Base-by-base conservation (phyloP, 768 basidiomycete genomes). In the Lactifluus rugatus region DNA sequence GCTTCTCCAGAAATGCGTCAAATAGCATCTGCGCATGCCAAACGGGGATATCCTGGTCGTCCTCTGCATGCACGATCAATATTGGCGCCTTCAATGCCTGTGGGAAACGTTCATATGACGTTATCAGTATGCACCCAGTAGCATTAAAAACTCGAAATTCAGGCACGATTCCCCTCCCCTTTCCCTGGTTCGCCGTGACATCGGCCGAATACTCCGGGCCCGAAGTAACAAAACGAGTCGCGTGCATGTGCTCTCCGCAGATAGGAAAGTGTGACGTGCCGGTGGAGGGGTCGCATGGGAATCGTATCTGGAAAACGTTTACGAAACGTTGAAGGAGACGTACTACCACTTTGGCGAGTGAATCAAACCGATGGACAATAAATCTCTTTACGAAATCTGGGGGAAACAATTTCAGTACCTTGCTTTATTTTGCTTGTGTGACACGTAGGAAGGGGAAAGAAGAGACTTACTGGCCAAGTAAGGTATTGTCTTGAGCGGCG, bases 11-110 rank as follows among this genome's bases (percentile, higher is more conserved):
- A 56, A 91, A 79, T 0, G 78, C 73, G 36, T 86, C 75, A 70
- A 90, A 90, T 25, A 93, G 78, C 0, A 73, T 70, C 14, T 76
- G 74, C 0, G 90, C 83, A 66, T 93, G 89, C 2, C 77, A 73
- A 60, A 81, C 75, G 0, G 84, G 83, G 51, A 93, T 90, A 23
- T 88, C 84, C 62, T 71, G 73, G 70, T 93, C 91, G 68, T 91
- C 76, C 57, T 77, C 74, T 9, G 90, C 83, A 67, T 93, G 91
- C 0, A 78, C 82, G 61, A 93, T 78, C 28, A 92, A 73, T 10
- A 88, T 77, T 7, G 85, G 82, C 0, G 80, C 79, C 62, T 81
- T 80, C 64, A 90, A 78, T 57, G 77, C 75, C 88, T 90, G 66
- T 14, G 19, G 50, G 28, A 44, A 21, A 16, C 2, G 31, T 10